Evolutionary conservation across 768 basidiomycete genomes (phyloP), one percentile per base, ranked within the genome.

Genomic region (Coprinellus aureogranulatus): DNA sequence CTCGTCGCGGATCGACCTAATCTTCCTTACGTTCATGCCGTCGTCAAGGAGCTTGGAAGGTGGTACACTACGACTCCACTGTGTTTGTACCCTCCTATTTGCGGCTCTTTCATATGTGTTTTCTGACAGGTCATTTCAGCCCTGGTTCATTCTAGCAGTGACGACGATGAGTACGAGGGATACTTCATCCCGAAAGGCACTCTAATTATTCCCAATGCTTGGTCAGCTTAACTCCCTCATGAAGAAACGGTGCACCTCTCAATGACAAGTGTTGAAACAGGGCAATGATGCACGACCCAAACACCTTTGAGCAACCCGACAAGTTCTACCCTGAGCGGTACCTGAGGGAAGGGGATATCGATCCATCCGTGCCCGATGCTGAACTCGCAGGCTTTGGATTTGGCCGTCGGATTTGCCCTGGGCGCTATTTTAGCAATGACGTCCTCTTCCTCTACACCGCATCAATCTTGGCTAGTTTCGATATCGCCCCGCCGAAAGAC

Each of bases 381-480:
- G 62, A 60, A 28, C 55, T 54, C 31, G 67, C 61, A 37, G 63
- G 66, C 1, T 71, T 71, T 59, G 70, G 68, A 10, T 68, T 63
- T 44, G 70, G 68, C 20, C 63, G 70, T 40, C 64, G 70, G 64
- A 60, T 76, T 4, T 80, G 78, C 53, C 74, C 78, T 20, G 81
- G 80, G 4, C 65, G 71, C 27, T 54, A 76, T 45, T 61, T 83
- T 28, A 79, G 75, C 3, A 75, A 79, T 18, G 68, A 72, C 1
- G 77, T 73, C 18, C 12, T 79, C 25, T 74, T 72, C 64, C 56
- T 63, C 26, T 59, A 59, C 4, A 47, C 65, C 1, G 62, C 61
- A 2, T 56, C 60, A 2, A 57, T 67, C 6, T 28, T 71, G 4
- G 61, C 67, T 6, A 41, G 40, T 4, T 61, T 55, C 53, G 54